A percentile compares a stretch with the other conserved stretches of the same genome.
phyloP scores from a whole-genome alignment of 805 yeast genomes.

The Yarrowia sp. region DNA sequence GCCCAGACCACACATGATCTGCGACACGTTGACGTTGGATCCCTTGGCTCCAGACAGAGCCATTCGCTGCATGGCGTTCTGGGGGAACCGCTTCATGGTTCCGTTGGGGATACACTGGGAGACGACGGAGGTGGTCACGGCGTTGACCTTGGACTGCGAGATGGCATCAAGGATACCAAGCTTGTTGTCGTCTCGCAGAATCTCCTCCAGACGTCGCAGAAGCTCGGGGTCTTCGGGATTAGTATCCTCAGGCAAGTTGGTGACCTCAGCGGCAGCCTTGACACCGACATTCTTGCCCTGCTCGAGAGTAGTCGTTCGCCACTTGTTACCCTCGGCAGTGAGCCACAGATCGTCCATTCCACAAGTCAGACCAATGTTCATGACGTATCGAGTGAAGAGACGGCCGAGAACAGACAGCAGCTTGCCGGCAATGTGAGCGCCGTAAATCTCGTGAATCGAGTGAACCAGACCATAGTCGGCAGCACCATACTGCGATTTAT shows the following conservation, averaged over 20 bases:
- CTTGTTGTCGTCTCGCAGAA: conserved; percentile 88
- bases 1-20: conserved; percentile 98
- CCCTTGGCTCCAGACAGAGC: conserved; percentile 99
- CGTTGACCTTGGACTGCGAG: conserved; percentile 86
- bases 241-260: conserved; percentile 61
- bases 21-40: conserved; percentile 96
- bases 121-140: conserved; percentile 92
- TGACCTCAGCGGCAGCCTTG: conserved; percentile 90
- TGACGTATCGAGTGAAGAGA: conserved; percentile 88
- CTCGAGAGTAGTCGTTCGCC: conserved; percentile 81
- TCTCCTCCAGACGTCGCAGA: conserved; percentile 85
- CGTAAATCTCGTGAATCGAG: conserved; percentile 93
- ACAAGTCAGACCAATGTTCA: conserved; percentile 92
- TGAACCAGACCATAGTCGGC: conserved; percentile 95
- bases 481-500: conserved; percentile 98
- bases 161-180: conserved; percentile 94
- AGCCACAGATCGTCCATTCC: conserved; percentile 99
- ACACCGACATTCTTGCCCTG: conserved; percentile 81
- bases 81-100: conserved; percentile 91
- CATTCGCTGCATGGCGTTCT: conserved; percentile 98
- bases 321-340: conserved; percentile 83
- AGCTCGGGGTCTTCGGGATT: conserved; percentile 68
- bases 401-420: conserved; percentile 90
- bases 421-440: conserved; percentile 68
- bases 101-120: conserved; percentile 93